Percentiles rank a stretch among this genome's conserved stretches.
Conservation (phyloP, 148 eudicot species). For the Rhododendron williamsianum region DNA sequence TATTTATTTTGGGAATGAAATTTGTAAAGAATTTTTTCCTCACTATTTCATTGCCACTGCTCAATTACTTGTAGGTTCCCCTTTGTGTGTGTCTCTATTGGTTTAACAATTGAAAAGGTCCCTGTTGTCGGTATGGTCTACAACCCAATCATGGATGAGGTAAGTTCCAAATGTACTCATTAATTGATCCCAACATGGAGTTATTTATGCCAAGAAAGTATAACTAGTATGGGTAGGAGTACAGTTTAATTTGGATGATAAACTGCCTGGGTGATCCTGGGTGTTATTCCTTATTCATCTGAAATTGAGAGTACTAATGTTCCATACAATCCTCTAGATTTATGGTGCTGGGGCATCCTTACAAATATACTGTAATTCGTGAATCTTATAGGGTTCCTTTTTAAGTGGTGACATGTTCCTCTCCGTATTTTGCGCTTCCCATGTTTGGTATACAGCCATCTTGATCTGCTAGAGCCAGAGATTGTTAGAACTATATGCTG, state of each 20-base stretch:
- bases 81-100: conserved; percentile 93
- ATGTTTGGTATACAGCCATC: not conserved
- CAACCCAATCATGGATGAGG: conserved; percentile 92
- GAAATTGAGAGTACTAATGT: not conserved
- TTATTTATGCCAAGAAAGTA: not conserved
- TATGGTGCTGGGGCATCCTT: not conserved
- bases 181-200: not conserved
- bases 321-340: not conserved
- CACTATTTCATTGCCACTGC: not conserved
- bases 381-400: not conserved
- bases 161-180: conserved; percentile 14
- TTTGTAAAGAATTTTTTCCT: not conserved
- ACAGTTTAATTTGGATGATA: not conserved
- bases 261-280: not conserved
- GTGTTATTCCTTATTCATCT: not conserved
- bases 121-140: conserved; percentile 87
- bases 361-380: not conserved
- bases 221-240: not conserved
- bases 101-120: conserved; percentile 73
- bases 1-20: not conserved
- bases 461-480: not conserved
- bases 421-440: not conserved
- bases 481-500: not conserved
- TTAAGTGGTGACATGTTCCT: not conserved
- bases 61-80: conserved; percentile 60